phyloP scores from a whole-genome alignment of 441 rosid species.

The Arabidopsis hybrid region DNA sequence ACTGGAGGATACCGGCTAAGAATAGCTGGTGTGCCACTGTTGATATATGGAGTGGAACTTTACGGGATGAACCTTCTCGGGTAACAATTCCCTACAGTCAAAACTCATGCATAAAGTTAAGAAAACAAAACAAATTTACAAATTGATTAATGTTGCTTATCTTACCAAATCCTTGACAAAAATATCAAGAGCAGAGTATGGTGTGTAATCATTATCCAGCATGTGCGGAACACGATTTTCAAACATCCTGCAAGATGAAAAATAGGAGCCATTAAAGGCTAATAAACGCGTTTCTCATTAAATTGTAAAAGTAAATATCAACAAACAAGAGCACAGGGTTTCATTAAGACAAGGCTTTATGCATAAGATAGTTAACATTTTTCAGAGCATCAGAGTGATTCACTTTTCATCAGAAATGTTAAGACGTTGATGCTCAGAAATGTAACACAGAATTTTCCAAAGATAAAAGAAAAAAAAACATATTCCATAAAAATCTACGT shows the following conservation, averaged over 20 bases:
- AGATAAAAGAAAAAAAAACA: background rate
- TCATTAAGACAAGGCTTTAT: constrained; percentile 1
- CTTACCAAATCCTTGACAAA: constrained; percentile 98
- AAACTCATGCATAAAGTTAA: constrained; percentile 22
- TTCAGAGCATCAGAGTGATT: constrained; percentile 27
- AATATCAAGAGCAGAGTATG: constrained; percentile 95
- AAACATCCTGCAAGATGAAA: constrained; percentile 83
- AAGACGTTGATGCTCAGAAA: background rate
- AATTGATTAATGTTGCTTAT: constrained; percentile 28
- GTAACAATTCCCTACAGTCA: constrained; percentile 83
- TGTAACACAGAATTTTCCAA: constrained; percentile 12
- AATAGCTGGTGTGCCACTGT: constrained; percentile 86
- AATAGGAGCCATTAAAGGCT: constrained; percentile 35
- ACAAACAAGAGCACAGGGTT: background rate
- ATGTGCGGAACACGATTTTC: constrained; percentile 99
- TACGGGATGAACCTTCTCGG: constrained; percentile 75
- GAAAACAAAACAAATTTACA: constrained; percentile 13
- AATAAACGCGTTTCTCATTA: constrained; percentile 17
- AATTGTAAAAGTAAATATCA: constrained; percentile 5
- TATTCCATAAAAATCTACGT: constrained; percentile 19
- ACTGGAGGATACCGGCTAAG: constrained; percentile 66
- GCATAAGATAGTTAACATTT: background rate
- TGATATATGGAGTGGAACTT: constrained; percentile 89
- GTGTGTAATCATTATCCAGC: constrained; percentile 94
- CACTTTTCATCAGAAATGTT: constrained; percentile 34